Conservation (phyloP, 768 basidiomycete genomes). For the Stropharia rugosoannulata region DNA sequence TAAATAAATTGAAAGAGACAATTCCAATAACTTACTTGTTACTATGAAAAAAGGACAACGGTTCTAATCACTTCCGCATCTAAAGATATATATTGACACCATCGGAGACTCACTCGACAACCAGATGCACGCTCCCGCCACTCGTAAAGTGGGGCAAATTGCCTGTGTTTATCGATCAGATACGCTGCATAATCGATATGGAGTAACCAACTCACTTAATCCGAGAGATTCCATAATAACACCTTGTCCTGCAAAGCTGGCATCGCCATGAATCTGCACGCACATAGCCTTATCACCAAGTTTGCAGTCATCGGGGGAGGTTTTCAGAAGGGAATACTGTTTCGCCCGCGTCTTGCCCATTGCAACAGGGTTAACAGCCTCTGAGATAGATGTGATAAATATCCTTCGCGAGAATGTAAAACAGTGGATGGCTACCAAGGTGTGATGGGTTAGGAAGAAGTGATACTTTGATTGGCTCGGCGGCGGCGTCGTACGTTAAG, state of each 20-base stretch:
- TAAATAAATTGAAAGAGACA: background rate
- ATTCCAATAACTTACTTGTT: conserved; percentile 48
- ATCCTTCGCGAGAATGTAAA: conserved; percentile 3
- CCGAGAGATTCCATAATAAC: conserved; percentile 88
- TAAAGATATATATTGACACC: background rate
- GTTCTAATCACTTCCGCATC: background rate
- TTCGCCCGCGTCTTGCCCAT: conserved; percentile 90
- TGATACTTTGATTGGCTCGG: conserved; percentile 63
- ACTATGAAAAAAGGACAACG: conserved; percentile 26
- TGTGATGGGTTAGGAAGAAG: conserved; percentile 82
- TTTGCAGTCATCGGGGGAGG: conserved; percentile 50
- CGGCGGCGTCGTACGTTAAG: conserved; percentile 52
- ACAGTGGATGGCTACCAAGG: conserved; percentile 42
- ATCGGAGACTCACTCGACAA: conserved; percentile 71
- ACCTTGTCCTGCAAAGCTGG: conserved; percentile 89
- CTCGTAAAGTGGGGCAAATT: conserved; percentile 90
- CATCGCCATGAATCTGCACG: conserved; percentile 90
- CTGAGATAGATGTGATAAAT: conserved; percentile 28
- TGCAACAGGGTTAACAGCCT: conserved; percentile 87
- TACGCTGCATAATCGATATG: background rate
- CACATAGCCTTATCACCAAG: conserved; percentile 79
- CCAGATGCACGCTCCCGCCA: conserved; percentile 87
- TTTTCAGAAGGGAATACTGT: conserved; percentile 79
- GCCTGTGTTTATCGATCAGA: conserved; percentile 39
- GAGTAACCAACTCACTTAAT: conserved; percentile 51